Evolutionary conservation across 2,329 filamentous ascomycete genomes (phyloP).

Genomic region (Colletotrichum scovillei): DNA sequence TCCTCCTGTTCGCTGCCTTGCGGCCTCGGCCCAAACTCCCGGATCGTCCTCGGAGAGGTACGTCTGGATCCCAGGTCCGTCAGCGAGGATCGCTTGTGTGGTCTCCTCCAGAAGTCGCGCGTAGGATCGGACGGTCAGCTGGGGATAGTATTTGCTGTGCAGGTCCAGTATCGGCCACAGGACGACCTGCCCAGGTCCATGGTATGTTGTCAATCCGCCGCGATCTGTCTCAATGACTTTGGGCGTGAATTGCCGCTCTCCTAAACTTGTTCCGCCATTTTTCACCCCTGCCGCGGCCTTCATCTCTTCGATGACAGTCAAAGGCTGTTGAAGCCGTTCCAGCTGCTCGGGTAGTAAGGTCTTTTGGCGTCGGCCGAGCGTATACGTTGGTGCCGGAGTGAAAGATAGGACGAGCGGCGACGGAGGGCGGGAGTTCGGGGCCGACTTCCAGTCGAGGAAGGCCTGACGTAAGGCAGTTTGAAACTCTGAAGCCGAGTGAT

Average conservation of each 20-base stretch:
- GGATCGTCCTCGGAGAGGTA: constrained; percentile 77
- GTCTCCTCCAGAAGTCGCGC: constrained; percentile 82
- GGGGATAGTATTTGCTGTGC: constrained; percentile 64
- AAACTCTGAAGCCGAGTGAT: constrained; percentile 30
- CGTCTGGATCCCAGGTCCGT: constrained; percentile 68
- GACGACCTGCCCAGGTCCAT: constrained; percentile 92
- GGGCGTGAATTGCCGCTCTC: constrained; percentile 56
- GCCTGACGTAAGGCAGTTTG: constrained; percentile 43
- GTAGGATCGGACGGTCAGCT: constrained; percentile 78
- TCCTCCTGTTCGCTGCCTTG: constrained; percentile 41
- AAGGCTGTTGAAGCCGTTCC: constrained; percentile 53
- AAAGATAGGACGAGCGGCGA: constrained; percentile 83
- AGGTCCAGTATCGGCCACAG: constrained; percentile 94
- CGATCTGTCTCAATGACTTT: constrained; percentile 79
- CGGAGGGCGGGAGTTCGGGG: constrained; percentile 55
- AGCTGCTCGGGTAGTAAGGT: constrained; percentile 60
- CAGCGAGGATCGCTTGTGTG: constrained; percentile 73
- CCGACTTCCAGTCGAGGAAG: constrained; percentile 50
- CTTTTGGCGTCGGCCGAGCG: constrained; percentile 84
- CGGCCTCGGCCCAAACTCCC: constrained; percentile 78
- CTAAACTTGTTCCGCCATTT: background rate
- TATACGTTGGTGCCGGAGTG: constrained; percentile 85
- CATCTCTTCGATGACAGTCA: constrained; percentile 46
- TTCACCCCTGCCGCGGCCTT: too few relatives aligned
- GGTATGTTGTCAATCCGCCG: constrained; percentile 93